Percentiles rank a stretch among this genome's conserved stretches.
These are phyloP conservation scores for Fusarium clavum DNA, from an alignment of 2,329 filamentous ascomycete species.

Conservation along the genomic window DNA sequence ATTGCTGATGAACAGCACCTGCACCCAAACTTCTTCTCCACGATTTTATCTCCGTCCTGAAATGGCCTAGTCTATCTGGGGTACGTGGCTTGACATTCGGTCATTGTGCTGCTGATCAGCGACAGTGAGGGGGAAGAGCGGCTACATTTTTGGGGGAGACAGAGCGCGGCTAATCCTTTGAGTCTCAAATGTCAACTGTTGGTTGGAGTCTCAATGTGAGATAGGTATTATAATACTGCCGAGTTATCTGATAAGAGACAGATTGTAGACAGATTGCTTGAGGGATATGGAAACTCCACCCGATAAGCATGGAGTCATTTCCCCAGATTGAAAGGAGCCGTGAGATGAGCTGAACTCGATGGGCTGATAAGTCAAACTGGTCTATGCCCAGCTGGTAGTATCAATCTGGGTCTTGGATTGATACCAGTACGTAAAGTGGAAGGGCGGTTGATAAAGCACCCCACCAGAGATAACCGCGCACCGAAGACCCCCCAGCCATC, in stretches of 20 bases:
- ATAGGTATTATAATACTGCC: constrained; percentile 1
- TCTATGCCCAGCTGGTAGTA: not conserved
- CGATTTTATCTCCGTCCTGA: constrained; percentile 39
- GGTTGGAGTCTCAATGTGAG: not conserved
- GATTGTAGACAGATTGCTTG: not conserved
- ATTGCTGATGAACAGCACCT: constrained; percentile 3
- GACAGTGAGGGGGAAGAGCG: constrained; percentile 9
- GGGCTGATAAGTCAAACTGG: not conserved
- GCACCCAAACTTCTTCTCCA: constrained; percentile 28
- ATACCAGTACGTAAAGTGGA: constrained; percentile 27
- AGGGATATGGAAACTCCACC: constrained; percentile 1
- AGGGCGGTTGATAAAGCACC: constrained; percentile 30
- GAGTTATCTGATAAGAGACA: constrained; percentile 1
- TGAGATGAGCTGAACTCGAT: not conserved
- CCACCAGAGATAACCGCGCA: constrained; percentile 40
- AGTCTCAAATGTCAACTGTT: not conserved
- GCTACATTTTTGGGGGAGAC: constrained; percentile 10
- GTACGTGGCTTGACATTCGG: constrained; percentile 26
- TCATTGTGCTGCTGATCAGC: constrained; percentile 21
- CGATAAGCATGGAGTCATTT: constrained; percentile 29
- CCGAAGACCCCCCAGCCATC: constrained; percentile 15
- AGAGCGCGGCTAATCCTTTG: constrained; percentile 22
- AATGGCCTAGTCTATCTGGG: constrained; percentile 32
- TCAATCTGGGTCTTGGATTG: constrained; percentile 15
- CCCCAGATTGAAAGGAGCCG: not conserved